Conservation (phyloP, 495 filamentous ascomycete species). For the Xylaria grammica region DNA sequence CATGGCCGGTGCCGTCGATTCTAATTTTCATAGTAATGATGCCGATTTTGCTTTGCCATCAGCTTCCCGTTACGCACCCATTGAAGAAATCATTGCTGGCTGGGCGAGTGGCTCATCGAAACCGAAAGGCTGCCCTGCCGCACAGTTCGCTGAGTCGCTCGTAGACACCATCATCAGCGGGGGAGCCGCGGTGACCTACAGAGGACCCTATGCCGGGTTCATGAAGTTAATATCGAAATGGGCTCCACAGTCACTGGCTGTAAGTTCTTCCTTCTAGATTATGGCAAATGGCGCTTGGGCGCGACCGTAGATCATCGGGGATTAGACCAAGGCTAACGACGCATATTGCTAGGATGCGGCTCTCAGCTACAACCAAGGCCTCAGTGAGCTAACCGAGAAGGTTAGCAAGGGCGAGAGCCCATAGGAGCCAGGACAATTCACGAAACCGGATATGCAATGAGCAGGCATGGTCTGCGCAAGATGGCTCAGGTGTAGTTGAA, state of each 20-base stretch:
- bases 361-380: not conserved
- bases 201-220: not conserved
- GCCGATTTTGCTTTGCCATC: not conserved
- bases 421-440: no score
- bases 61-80: not conserved
- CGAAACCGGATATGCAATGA: no score
- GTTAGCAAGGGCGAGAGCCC: not conserved
- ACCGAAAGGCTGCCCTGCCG: not conserved
- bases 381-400: not conserved
- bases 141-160: not conserved
- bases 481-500: no score
- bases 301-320: not conserved
- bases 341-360: not conserved
- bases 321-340: not conserved
- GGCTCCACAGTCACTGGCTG: not conserved
- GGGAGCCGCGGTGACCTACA: not conserved
- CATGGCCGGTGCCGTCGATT: conserved; percentile 18
- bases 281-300: not conserved
- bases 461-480: no score
- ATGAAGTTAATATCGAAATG: not conserved
- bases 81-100: not conserved
- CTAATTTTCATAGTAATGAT: not conserved
- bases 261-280: not conserved
- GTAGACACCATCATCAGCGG: not conserved
- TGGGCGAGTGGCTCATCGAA: not conserved